phyloP scores from a whole-genome alignment of 805 yeast genomes.

The Monosporozyma unispora region DNA sequence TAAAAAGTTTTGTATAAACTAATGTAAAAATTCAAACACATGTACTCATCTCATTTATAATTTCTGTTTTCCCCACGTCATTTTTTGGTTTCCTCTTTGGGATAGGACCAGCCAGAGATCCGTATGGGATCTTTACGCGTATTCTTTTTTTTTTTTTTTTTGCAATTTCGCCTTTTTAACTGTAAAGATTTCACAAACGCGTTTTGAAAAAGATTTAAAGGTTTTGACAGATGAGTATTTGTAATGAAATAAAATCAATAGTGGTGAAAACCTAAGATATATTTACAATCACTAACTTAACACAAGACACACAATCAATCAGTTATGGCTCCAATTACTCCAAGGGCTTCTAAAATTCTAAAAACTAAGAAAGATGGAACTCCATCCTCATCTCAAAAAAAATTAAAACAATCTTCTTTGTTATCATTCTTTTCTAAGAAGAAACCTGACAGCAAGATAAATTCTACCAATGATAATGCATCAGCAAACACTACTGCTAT shows the following conservation, averaged over 20 bases:
- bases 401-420: constrained; percentile 31
- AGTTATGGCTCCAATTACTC: constrained; percentile 20
- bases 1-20: neutral
- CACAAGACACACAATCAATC: neutral
- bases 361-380: constrained; percentile 9
- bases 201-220: neutral
- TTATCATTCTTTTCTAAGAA: constrained; percentile 29
- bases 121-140: neutral
- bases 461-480: neutral
- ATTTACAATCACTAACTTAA: neutral
- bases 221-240: neutral
- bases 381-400: constrained; percentile 28
- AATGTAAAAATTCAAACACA: neutral
- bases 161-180: neutral
- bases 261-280: too few relatives aligned
- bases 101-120: neutral
- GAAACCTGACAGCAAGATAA: neutral
- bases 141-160: neutral
- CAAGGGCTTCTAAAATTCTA: constrained; percentile 13
- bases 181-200: neutral
- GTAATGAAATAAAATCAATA: too few relatives aligned
- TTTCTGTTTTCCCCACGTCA: too few relatives aligned
- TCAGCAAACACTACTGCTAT: constrained; percentile 1
- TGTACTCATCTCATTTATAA: neutral
- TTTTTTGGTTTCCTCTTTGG: too few relatives aligned